A percentile compares a stretch with the other conserved stretches of the same genome.
Evolutionary conservation across 2,329 filamentous ascomycete species (phyloP).

Genomic region (Xylariaceae sp.): DNA sequence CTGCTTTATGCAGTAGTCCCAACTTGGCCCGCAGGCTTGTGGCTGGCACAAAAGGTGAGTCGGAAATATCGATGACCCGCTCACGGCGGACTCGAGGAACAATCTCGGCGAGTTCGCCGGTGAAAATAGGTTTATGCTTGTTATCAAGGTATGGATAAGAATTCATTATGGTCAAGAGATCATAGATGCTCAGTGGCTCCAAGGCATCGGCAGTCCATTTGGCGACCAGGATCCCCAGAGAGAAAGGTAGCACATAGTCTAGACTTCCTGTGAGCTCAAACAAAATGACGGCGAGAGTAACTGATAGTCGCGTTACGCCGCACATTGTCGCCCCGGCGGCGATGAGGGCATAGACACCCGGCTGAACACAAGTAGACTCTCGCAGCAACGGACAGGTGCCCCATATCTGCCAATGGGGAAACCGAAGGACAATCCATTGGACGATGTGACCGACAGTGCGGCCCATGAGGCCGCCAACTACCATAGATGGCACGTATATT

Average conservation of each 20-base stretch:
- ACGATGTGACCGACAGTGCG: conserved; percentile 81
- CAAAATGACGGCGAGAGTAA: conserved; percentile 89
- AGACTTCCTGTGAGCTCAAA: conserved; percentile 94
- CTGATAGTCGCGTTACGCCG: conserved; percentile 86
- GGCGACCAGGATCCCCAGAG: conserved; percentile 83
- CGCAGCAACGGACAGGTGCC: conserved; percentile 65
- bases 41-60: conserved; percentile 75
- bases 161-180: conserved; percentile 94
- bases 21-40: conserved; percentile 73
- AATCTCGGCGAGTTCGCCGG: conserved; percentile 81
- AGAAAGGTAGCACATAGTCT: conserved; percentile 93
- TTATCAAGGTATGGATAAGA: conserved; percentile 97
- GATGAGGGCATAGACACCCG: conserved; percentile 93
- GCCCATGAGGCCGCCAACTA: conserved; percentile 88
- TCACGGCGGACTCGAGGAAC: conserved; percentile 70
- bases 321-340: conserved; percentile 97
- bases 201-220: conserved; percentile 98
- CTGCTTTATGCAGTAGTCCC: conserved; percentile 73
- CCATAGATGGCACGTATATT: conserved; percentile 98
- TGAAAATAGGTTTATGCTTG: conserved; percentile 88
- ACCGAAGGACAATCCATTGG: conserved; percentile 73
- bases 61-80: conserved; percentile 82
- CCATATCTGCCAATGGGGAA: conserved; percentile 69
- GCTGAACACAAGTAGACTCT: conserved; percentile 82
- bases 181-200: conserved; percentile 92